Base-by-base conservation (phyloP, 176 grass and related monocot genomes). In the Oryza coarctata region DNA sequence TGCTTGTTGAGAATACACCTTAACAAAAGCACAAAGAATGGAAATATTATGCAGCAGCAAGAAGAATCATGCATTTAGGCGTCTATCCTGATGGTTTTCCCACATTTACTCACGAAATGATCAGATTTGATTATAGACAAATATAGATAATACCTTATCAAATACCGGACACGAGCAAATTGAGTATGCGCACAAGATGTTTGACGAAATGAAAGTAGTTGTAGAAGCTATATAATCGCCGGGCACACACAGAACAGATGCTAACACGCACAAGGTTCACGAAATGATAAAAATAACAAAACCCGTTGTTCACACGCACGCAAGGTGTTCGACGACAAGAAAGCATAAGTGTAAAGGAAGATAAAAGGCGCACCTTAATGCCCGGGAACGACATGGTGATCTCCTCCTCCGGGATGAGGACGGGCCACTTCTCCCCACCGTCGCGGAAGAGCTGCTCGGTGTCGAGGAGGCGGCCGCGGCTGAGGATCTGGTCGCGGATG, bases 391-490 rank as follows among this genome's bases (percentile, higher is more conserved):
- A 83, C 85, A 91, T 90, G 76, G 30, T 22, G 29, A 98, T 85
- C 92, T 98, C 96, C 68, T 98, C 85, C 29, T 85, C 85, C 3
- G 90, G 96, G 50, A 95, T 95, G 71, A 98, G 31, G 10, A 98
- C 89, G 6, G 95, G 95, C 95, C 95, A 98, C 22, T 81, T 62
- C 71, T 95, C 92, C 27, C 95, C 92, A 3, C 84, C 95, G 0
- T 95, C 90, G 30, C 95, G 89, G 86, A 95, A 98, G 86, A 98
- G 90, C 80, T 95, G 90, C 70, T 98, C 88, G 2, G 88, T 98
- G 82, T 98, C 92, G 9, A 95, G 89, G 36, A 98, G 77, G 34
- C 82, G 86, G 9, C 95, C 95, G 3, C 88, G 81, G 45, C 84
- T 72, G 45, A 98, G 90, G 85, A 98, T 98, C 85, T 85, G 88